Conservation (phyloP, 192 early-diverging fungal genomes). For the Backusella luteola region DNA sequence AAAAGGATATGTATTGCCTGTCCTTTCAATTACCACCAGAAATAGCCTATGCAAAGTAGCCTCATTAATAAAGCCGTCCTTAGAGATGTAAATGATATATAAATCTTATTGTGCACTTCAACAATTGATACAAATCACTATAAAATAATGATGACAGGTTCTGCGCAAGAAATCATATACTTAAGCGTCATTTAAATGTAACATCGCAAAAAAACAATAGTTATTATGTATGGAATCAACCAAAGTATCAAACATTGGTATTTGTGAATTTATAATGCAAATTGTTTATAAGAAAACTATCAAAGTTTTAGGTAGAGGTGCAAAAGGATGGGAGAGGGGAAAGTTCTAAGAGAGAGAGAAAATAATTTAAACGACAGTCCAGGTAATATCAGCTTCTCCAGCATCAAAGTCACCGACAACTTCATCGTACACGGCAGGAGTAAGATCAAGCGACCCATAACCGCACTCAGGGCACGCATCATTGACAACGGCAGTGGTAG, state of each 20-base stretch:
- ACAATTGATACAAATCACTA: too few relatives aligned
- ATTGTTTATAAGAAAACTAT: background rate
- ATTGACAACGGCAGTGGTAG: conserved; percentile 46
- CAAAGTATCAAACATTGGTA: background rate
- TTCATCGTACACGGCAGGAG: conserved; percentile 40
- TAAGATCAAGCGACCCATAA: conserved; percentile 51
- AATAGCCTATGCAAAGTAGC: conserved; percentile 62
- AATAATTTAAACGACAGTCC: conserved; percentile 41
- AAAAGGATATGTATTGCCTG: conserved; percentile 98
- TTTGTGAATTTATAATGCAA: background rate
- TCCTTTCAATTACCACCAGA: conserved; percentile 76
- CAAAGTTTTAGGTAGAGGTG: background rate
- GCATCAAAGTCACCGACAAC: conserved; percentile 40
- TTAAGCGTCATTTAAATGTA: background rate
- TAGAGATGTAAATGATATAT: too few relatives aligned
- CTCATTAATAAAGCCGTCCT: background rate
- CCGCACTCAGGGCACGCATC: conserved; percentile 55
- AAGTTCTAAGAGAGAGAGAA: too few relatives aligned
- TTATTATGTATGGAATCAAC: background rate
- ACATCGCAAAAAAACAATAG: background rate
- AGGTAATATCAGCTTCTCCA: conserved; percentile 49
- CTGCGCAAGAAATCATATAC: background rate
- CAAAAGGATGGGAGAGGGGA: too few relatives aligned
- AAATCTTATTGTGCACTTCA: too few relatives aligned
- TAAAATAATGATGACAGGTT: too few relatives aligned